Evolutionary conservation across 495 filamentous ascomycete species (phyloP).

Genomic region (Daldinia grandis): DNA sequence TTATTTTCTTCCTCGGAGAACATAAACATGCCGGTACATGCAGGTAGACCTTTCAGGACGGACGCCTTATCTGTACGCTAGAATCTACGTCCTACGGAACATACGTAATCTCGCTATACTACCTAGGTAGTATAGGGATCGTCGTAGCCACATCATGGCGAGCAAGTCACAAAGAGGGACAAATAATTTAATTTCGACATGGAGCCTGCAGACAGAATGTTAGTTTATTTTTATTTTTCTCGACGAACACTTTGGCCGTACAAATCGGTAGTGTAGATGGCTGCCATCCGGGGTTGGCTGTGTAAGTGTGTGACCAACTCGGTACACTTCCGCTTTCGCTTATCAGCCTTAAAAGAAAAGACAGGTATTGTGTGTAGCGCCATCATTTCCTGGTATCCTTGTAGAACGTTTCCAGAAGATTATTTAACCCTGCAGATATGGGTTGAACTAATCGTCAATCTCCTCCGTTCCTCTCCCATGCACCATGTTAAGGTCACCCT

Average conservation of each 20-base stretch:
- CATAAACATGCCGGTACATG: background rate
- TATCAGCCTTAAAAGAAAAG: slow-evolving; percentile 11
- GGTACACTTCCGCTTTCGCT: background rate
- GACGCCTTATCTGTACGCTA: background rate
- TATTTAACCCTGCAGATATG: background rate
- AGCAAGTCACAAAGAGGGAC: background rate
- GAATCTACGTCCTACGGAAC: background rate
- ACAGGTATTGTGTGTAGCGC: background rate
- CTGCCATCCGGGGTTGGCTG: background rate
- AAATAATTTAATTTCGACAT: slow-evolving; percentile 21
- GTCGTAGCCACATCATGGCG: background rate
- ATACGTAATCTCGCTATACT: background rate
- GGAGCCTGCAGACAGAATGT: slow-evolving; percentile 3
- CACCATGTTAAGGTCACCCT: background rate
- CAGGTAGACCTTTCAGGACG: background rate
- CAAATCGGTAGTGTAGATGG: background rate
- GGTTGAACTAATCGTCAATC: background rate
- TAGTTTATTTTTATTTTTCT: background rate
- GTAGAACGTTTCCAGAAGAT: slow-evolving; percentile 20
- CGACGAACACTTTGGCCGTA: background rate
- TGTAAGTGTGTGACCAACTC: background rate
- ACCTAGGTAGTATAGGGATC: background rate
- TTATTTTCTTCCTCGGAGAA: no score
- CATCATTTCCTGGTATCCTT: background rate
- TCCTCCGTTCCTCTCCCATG: background rate